Conservation (phyloP, 805 yeast species). For the Cyberlindnera meyerae region DNA sequence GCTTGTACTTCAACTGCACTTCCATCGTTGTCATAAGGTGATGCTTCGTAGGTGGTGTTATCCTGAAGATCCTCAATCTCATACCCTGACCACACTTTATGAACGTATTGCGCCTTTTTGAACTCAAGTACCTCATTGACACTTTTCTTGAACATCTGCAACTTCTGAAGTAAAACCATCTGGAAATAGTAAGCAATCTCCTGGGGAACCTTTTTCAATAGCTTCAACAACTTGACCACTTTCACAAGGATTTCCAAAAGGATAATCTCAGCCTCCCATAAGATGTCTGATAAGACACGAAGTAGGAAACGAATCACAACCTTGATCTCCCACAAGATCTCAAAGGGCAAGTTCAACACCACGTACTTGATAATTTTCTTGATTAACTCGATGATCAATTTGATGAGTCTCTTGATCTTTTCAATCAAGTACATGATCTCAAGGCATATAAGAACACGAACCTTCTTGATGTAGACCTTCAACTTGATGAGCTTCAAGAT, state of each 20-base stretch:
- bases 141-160: slow-evolving; percentile 8
- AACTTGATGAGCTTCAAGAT: slow-evolving; percentile 20
- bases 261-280: slow-evolving; percentile 21
- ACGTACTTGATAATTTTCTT: slow-evolving; percentile 14
- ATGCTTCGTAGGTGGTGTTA: background rate
- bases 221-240: slow-evolving; percentile 11
- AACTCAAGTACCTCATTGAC: background rate
- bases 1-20: background rate
- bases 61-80: background rate
- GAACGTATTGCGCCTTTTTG: slow-evolving; percentile 4
- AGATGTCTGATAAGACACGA: slow-evolving; percentile 13
- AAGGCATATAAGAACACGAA: slow-evolving; percentile 13
- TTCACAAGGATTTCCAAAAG: slow-evolving; percentile 15
- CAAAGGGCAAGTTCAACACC: slow-evolving; percentile 18
- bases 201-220: slow-evolving; percentile 12
- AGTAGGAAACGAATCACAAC: slow-evolving; percentile 15
- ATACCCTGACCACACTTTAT: slow-evolving; percentile 10
- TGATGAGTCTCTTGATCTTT: slow-evolving; percentile 17
- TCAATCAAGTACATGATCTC: slow-evolving; percentile 20
- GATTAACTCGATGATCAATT: slow-evolving; percentile 13
- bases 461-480: slow-evolving; percentile 15
- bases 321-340: slow-evolving; percentile 18
- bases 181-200: slow-evolving; percentile 19
- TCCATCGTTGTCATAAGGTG: slow-evolving; percentile 1
- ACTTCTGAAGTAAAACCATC: slow-evolving; percentile 11